phyloP scores from a whole-genome alignment of 2,329 filamentous ascomycete species.

The Fonsecaea nubica region DNA sequence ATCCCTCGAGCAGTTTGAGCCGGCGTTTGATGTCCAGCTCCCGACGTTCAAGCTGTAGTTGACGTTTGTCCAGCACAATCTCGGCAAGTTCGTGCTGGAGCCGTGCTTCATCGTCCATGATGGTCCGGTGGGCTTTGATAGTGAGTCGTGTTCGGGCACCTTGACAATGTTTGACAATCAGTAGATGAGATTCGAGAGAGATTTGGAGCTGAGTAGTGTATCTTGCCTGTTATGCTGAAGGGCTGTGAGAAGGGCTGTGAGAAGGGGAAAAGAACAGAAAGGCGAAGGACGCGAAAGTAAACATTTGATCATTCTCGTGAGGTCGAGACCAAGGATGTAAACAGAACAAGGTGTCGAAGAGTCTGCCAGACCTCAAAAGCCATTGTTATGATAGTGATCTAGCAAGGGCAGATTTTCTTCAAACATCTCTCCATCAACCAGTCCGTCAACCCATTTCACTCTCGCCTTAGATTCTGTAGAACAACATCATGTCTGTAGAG shows the following conservation, averaged over 20 bases:
- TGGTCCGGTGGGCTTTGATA: no score
- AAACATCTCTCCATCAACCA: not conserved
- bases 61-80: conserved; percentile 8
- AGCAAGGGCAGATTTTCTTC: not conserved
- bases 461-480: not conserved
- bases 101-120: not conserved
- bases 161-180: not conserved
- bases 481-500: not conserved
- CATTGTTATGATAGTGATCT: not conserved
- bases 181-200: not conserved
- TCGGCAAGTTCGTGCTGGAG: conserved; percentile 3
- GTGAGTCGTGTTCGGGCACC: not conserved
- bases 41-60: conserved; percentile 8
- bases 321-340: not conserved
- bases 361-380: not conserved
- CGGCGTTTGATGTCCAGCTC: not conserved
- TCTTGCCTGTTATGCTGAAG: not conserved
- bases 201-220: not conserved
- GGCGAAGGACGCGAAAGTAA: not conserved
- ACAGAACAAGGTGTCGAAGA: not conserved
- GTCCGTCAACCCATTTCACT: not conserved
- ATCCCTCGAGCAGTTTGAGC: not conserved
- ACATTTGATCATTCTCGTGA: not conserved
- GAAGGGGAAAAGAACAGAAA: not conserved
- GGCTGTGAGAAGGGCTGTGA: not conserved